A percentile compares a stretch with the other conserved stretches of the same genome.
phyloP scores from a whole-genome alignment of 2,329 filamentous ascomycete genomes.

The Aspergillus bombycis region DNA sequence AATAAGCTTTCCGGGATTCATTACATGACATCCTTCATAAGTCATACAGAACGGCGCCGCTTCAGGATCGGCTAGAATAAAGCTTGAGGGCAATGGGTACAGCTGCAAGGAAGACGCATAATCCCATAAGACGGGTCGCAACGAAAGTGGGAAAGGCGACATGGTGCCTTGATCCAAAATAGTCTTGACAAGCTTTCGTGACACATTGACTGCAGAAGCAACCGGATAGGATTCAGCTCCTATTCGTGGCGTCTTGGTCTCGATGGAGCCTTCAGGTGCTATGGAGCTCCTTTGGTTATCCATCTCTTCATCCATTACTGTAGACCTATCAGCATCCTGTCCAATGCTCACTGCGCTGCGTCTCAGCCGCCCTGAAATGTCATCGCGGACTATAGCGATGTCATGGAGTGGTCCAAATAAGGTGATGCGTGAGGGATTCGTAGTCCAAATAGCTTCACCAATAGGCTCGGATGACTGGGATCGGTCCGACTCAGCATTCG shows the following conservation, averaged over 20 bases:
- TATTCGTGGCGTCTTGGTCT: conserved; percentile 22
- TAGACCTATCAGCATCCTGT: conserved; percentile 26
- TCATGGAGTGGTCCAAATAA: conserved; percentile 89
- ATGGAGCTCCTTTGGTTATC: conserved; percentile 28
- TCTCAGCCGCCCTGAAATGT: conserved; percentile 77
- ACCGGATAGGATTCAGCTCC: conserved; percentile 20
- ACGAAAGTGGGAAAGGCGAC: conserved; percentile 78
- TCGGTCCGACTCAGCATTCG: conserved; percentile 69
- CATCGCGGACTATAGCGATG: conserved; percentile 83
- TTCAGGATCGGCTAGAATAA: conserved; percentile 81
- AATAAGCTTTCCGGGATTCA: conserved; percentile 84
- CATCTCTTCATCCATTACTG: conserved; percentile 32
- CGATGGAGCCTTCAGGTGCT: conserved; percentile 35
- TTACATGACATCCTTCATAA: conserved; percentile 92
- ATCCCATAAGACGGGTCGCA: conserved; percentile 88
- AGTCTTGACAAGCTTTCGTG: conserved; percentile 83
- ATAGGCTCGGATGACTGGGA: conserved; percentile 54
- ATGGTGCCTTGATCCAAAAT: conserved; percentile 88
- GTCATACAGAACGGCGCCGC: conserved; percentile 82
- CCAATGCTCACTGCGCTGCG: conserved; percentile 75
- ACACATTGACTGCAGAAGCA: conserved; percentile 48
- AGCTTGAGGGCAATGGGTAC: conserved; percentile 83
- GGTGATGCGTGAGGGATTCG: conserved; percentile 79
- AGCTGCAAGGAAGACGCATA: conserved; percentile 74
- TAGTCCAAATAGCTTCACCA: conserved; percentile 83